A percentile compares a stretch with the other conserved stretches of the same genome.
Conservation (phyloP, 192 early-diverging fungal genomes). For the Pilaira anomala region DNA sequence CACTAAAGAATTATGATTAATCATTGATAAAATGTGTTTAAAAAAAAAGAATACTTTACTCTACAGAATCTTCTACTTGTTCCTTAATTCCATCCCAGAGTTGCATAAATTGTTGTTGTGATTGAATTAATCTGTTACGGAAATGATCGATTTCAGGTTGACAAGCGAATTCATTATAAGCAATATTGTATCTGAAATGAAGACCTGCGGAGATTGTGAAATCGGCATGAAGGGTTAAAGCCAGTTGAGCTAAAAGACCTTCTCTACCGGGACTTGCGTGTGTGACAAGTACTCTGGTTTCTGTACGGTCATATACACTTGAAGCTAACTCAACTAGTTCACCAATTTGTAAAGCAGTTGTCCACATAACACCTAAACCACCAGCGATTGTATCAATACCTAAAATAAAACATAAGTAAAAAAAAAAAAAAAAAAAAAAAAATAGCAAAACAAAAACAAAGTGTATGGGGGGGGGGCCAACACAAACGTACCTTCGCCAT, state of each 20-base stretch:
- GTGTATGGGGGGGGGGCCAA: no score
- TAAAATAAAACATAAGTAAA: slow-evolving; percentile 18
- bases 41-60: slow-evolving; percentile 34
- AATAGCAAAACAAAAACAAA: no score
- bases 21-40: not conserved
- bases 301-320: slow-evolving; percentile 49
- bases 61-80: slow-evolving; percentile 50
- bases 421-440: not conserved
- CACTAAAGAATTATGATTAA: slow-evolving; percentile 29
- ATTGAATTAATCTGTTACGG: slow-evolving; percentile 45
- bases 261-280: slow-evolving; percentile 60
- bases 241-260: slow-evolving; percentile 54
- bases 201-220: slow-evolving; percentile 62
- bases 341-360: slow-evolving; percentile 59
- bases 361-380: slow-evolving; percentile 62
- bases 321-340: slow-evolving; percentile 58
- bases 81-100: slow-evolving; percentile 54
- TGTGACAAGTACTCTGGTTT: slow-evolving; percentile 54
- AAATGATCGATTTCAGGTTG: slow-evolving; percentile 53
- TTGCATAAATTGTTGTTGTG: slow-evolving; percentile 49
- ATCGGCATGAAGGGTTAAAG: slow-evolving; percentile 51
- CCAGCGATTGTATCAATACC: slow-evolving; percentile 57
- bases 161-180: slow-evolving; percentile 59
- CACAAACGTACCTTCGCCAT: slow-evolving; percentile 49
- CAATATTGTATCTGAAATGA: slow-evolving; percentile 60